Conservation (phyloP, 2,329 filamentous ascomycete genomes). For the Grosmannia serpens region DNA sequence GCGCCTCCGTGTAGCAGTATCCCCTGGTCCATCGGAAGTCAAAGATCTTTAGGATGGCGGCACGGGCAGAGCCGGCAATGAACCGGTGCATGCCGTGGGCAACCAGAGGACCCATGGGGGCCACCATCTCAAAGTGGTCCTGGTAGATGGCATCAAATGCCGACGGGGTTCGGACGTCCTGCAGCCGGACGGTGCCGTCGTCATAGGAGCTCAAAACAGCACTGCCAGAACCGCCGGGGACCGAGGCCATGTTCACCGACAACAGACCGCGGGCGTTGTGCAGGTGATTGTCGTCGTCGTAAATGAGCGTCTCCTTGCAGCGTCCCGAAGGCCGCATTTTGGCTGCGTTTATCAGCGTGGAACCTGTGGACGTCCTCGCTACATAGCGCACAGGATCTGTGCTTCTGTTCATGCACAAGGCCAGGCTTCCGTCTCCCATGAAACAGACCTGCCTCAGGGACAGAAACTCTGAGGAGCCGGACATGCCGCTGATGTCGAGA, state of each 20-base stretch:
- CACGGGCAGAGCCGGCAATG: conserved; percentile 33
- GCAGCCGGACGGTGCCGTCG: conserved; percentile 36
- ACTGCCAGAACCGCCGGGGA: neutral
- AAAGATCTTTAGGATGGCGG: conserved; percentile 34
- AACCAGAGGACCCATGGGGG: conserved; percentile 33
- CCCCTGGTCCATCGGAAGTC: conserved; percentile 38
- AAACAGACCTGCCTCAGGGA: conserved; percentile 2
- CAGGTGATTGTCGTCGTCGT: neutral
- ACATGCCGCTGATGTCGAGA: neutral
- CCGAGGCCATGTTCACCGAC: neutral
- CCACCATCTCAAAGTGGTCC: conserved; percentile 38
- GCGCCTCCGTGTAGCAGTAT: conserved; percentile 35
- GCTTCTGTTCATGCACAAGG: neutral
- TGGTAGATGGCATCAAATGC: conserved; percentile 35
- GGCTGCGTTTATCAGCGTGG: neutral
- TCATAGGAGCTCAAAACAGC: conserved; percentile 40
- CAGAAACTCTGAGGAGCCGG: neutral
- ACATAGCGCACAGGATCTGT: conserved; percentile 26
- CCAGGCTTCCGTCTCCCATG: conserved; percentile 1
- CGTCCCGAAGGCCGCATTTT: neutral
- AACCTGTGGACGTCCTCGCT: neutral
- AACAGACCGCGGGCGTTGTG: conserved; percentile 1
- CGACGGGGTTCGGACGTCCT: conserved; percentile 37
- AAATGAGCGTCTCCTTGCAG: neutral
- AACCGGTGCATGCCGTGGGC: conserved; percentile 40